phyloP scores from a whole-genome alignment of 2,329 filamentous ascomycete species.

The Rasamsonia emersonii region DNA sequence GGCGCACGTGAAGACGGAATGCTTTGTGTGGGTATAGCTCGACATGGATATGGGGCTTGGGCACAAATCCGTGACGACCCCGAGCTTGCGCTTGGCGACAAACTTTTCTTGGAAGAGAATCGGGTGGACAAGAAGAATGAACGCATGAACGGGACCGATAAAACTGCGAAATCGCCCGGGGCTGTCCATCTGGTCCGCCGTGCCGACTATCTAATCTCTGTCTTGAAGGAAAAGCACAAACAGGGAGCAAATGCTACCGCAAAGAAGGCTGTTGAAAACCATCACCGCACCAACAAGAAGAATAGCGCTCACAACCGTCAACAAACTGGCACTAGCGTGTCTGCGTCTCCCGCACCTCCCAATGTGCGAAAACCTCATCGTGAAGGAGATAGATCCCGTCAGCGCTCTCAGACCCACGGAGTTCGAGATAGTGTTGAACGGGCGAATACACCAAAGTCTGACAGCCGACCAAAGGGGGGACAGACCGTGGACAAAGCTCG shows the following conservation, averaged over 20 bases:
- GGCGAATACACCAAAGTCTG: conserved; percentile 32
- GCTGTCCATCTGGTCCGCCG: conserved; percentile 93
- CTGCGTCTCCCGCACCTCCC: conserved; percentile 38
- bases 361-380: conserved; percentile 32
- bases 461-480: conserved; percentile 27
- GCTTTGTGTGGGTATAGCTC: conserved; percentile 86
- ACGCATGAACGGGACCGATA: conserved; percentile 55
- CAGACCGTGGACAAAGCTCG: conserved; percentile 26
- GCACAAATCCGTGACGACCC: conserved; percentile 84
- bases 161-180: conserved; percentile 70
- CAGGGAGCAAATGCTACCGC: conserved; percentile 55
- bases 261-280: conserved; percentile 77
- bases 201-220: conserved; percentile 90
- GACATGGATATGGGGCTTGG: conserved; percentile 95
- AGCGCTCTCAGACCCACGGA: conserved; percentile 33
- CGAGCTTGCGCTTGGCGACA: conserved; percentile 76
- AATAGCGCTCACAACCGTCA: conserved; percentile 21
- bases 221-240: conserved; percentile 77
- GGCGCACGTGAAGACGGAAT: conserved; percentile 91
- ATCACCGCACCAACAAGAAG: conserved; percentile 92
- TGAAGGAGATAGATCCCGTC: conserved; percentile 33
- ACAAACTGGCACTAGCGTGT: conserved; percentile 30
- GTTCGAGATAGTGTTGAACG: conserved; percentile 35
- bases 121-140: conserved; percentile 97
- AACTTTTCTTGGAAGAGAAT: conserved; percentile 94